Evolutionary conservation across 495 filamentous ascomycete species (phyloP), one percentile per base, ranked within the genome.

Genomic region (Ramalina peruviana): DNA sequence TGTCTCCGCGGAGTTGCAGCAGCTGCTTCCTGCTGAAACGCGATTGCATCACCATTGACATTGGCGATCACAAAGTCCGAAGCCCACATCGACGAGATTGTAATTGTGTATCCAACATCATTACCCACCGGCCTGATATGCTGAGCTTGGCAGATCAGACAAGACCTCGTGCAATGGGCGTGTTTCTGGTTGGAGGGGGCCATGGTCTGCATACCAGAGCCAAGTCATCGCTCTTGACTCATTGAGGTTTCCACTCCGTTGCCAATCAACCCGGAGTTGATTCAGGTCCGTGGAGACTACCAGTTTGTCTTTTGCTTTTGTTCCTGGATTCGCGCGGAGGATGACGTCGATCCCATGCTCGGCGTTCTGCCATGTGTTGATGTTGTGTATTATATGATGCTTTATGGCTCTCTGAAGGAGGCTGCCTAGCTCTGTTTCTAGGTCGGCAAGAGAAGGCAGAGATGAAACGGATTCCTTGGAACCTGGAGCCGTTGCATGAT

Each of bases 321-420:
- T 41, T 19, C 17, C 40, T 23, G 9, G 9, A 23, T 41, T 23
- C 4, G 17, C 2, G 12, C 40, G 40, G 9, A 23, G 21, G 9
- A 41, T 23, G 1, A 17, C 16, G 15, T 48, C 45, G 25, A 48
- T n/a, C 13, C 45, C 45, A 27, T 36, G 6, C 19, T 37, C 33
- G 6, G 45, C 45, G 12, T 48, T 26, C 26, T 48, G 33, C 45
- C 45, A 48, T 2, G 26, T 17, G 6, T 27, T 12, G 42, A 45
- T 45, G 5, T 27, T 11, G 25, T 16, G 17, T 16, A 7, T 48
- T 20, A 48, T 48, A 36, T 48, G 36, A 6, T 48, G 26, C 27
- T 48, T 48, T 4, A 48, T 37, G 15, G 45, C 45, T 17, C 21
- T 27, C 26, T 48, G 45, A 23, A 48, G n/a, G 45, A 16, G 45